Evolutionary conservation across 768 basidiomycete species (phyloP).

Genomic region (Pulveroboletus frians): DNA sequence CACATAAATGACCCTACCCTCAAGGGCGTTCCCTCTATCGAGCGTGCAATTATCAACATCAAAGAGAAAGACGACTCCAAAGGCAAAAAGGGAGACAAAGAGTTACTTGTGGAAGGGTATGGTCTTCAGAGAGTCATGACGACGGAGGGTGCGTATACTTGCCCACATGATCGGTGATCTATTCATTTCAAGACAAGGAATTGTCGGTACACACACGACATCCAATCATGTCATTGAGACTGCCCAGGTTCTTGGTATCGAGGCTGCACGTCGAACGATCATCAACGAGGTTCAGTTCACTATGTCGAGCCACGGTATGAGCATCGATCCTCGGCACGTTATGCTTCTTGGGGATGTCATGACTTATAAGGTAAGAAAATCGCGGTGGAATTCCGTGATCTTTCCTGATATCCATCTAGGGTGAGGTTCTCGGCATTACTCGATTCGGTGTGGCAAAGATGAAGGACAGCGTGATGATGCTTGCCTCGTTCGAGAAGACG

Average conservation of each 20-base stretch:
- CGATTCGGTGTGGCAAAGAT: constrained; percentile 99
- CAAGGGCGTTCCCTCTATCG: constrained; percentile 81
- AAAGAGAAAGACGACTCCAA: constrained; percentile 78
- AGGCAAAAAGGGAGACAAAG: constrained; percentile 84
- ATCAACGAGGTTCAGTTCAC: constrained; percentile 97
- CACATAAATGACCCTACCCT: background rate
- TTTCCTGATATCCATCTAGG: constrained; percentile 42
- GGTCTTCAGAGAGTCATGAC: constrained; percentile 96
- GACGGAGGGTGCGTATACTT: constrained; percentile 67
- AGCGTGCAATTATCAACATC: constrained; percentile 93
- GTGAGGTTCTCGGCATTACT: constrained; percentile 96
- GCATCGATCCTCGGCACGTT: constrained; percentile 96
- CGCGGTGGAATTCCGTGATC: background rate
- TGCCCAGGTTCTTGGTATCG: constrained; percentile 92
- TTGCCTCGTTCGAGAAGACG: constrained; percentile 99
- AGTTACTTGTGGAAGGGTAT: constrained; percentile 94
- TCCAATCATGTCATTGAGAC: constrained; percentile 98
- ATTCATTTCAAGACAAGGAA: constrained; percentile 49
- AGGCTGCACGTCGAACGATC: constrained; percentile 90
- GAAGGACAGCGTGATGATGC: constrained; percentile 99
- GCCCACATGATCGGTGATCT: background rate
- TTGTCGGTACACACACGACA: constrained; percentile 85
- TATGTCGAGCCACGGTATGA: constrained; percentile 97
- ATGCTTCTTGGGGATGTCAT: constrained; percentile 99
- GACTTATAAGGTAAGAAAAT: constrained; percentile 77